phyloP scores from a whole-genome alignment of 2,329 filamentous ascomycete genomes.

The Pseudocercospora macadamiae region DNA sequence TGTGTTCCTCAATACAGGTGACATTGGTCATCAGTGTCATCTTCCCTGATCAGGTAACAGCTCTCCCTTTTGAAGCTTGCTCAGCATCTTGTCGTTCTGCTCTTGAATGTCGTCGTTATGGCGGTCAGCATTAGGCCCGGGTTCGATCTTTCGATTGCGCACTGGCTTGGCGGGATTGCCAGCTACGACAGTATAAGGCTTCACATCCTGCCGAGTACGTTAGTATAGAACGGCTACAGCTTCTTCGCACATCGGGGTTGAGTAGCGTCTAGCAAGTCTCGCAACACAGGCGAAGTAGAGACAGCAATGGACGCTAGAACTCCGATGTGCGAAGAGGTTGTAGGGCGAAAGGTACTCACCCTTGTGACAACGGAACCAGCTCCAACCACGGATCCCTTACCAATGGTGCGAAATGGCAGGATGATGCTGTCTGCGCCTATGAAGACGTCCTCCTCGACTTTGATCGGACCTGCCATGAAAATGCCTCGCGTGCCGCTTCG shows the following conservation, averaged over 20 bases:
- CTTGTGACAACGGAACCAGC: conserved; percentile 59
- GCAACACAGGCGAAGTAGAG: no score
- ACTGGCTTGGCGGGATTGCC: conserved; percentile 47
- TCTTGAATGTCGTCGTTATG: conserved; percentile 33
- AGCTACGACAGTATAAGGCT: conserved; percentile 49
- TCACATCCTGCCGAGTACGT: conserved; percentile 46
- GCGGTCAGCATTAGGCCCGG: conserved; percentile 29
- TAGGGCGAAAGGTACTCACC: no score
- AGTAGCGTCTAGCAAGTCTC: no score
- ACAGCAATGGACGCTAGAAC: no score
- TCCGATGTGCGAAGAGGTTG: no score
- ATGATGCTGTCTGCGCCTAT: conserved; percentile 67
- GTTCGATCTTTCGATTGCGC: conserved; percentile 29
- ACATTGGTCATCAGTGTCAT: no score
- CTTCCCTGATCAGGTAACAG: conserved; percentile 17
- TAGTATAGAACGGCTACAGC: no score
- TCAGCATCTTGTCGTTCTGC: conserved; percentile 31
- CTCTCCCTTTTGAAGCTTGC: conserved; percentile 20
- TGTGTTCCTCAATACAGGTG: no score
- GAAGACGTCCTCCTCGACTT: conserved; percentile 73
- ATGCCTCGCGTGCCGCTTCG: conserved; percentile 70
- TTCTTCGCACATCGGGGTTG: no score
- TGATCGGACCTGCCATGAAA: conserved; percentile 70
- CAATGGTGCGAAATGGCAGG: conserved; percentile 58
- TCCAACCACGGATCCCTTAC: conserved; percentile 56